Base-by-base conservation (phyloP, 2,329 filamentous ascomycete species). In the Calycina herbarum region DNA sequence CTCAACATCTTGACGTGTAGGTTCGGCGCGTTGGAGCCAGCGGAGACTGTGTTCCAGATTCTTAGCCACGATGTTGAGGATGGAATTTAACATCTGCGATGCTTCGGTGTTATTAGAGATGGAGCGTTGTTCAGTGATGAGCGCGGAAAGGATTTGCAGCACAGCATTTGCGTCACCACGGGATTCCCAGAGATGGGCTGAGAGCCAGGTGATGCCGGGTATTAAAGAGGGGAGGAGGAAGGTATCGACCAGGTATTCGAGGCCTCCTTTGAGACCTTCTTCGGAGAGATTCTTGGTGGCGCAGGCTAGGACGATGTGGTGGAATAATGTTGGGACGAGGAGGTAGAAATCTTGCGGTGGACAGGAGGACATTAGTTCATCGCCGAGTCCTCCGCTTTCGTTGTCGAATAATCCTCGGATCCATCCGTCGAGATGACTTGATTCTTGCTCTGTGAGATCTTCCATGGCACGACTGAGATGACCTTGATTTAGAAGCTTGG, bases 341-440 rank as follows among this genome's bases (percentile, higher is more conserved):
- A 91, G 79, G 72, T 94, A 94, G 74, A 95, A 95, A 48, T 93
- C 88, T 73, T 94, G 91, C 0, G 92, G 92, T 1, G 89, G 88
- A 71, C 92, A 95, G 1, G 90, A 90, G 8, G 90, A 89, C 86
- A 94, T 92, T 7, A 94, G 80, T 65, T 94, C 92, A 72, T 95
- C 92, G 7, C 88, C 88, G 2, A 95, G 85, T 0, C 90, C 90
- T 42, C 87, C 86, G 13, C 87, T 85, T 71, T 94, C 91, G 7
- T 85, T 87, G 68, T 92, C 88, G 71, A 93, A 94, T 2, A 96
- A 83, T 0, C 90, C 91, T 35, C 87, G 86, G 27, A 94, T 87
- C 92, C 92, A 96, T 33, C 87, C 88, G 57, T 84, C 83, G 0
- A 95, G 79, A 70, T 92, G 88, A 3, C 80, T 84, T 54, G 84